phyloP scores from a whole-genome alignment of 257 asterid genomes.

The Scutellaria baicalensis region DNA sequence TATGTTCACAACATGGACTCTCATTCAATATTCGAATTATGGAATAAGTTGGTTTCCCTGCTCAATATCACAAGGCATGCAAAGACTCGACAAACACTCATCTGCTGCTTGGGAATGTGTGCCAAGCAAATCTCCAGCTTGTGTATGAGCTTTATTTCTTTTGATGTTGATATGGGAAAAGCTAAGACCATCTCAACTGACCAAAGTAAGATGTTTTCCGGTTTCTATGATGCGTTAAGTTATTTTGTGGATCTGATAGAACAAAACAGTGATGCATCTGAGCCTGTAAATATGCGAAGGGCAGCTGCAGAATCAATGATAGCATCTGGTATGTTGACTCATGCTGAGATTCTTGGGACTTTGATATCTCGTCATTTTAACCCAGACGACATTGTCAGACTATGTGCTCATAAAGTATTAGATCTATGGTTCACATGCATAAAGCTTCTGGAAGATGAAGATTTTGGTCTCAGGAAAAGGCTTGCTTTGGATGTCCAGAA shows the following conservation, averaged over 20 bases:
- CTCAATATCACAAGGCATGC: slow-evolving; percentile 68
- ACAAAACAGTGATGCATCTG: slow-evolving; percentile 59
- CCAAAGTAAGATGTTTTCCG: slow-evolving; percentile 19
- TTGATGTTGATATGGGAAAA: slow-evolving; percentile 18
- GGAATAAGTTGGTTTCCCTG: slow-evolving; percentile 70
- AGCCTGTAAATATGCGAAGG: slow-evolving; percentile 67
- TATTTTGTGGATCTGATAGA: slow-evolving; percentile 59
- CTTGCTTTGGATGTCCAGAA: slow-evolving; percentile 75
- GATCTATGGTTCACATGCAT: slow-evolving; percentile 66
- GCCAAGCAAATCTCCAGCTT: slow-evolving; percentile 43
- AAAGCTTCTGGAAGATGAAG: slow-evolving; percentile 95
- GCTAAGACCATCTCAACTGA: slow-evolving; percentile 24
- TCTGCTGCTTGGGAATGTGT: slow-evolving; percentile 93
- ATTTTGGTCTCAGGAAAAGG: slow-evolving; percentile 53
- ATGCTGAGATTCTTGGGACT: slow-evolving; percentile 46
- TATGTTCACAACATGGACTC: slow-evolving; percentile 48
- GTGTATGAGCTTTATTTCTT: slow-evolving; percentile 31
- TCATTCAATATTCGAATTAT: slow-evolving; percentile 45
- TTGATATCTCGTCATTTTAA: slow-evolving; percentile 26
- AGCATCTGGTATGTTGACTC: slow-evolving; percentile 72
- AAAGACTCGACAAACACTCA: slow-evolving; percentile 60
- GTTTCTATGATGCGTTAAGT: slow-evolving; percentile 39
- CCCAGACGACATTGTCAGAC: slow-evolving; percentile 31
- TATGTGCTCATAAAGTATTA: slow-evolving; percentile 50
- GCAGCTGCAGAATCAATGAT: slow-evolving; percentile 86